Base-by-base conservation (phyloP, 2,329 filamentous ascomycete species). In the Aureobasidium sp. region DNA sequence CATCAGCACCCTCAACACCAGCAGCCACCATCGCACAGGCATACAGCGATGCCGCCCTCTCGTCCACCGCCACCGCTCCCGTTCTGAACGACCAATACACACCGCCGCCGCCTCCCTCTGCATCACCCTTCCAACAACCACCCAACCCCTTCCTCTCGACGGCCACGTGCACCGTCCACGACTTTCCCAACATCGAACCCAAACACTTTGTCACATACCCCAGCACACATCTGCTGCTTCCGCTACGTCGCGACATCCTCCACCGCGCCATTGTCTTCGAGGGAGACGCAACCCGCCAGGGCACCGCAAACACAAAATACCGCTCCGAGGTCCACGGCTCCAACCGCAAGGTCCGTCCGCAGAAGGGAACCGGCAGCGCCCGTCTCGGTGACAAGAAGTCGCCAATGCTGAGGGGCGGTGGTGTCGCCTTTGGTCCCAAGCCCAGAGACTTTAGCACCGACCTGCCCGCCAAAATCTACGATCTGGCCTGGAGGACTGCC, bases 191-290 rank as follows among this genome's bases (percentile, higher is more conserved):
- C 12, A 86, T 97, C 76, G 91, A 97, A 75, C 94, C 94, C 27
- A 79, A 86, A 53, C 81, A 85, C 56, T 88, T 95, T 74, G 85
- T 90, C 72, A 77, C 84, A 70, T 97, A 92, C 80, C 87, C 89
- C 44, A 80, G 86, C 64, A 88, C 89, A 70, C 91, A 97, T 75
- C 88, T 99, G 48, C 80, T 89, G 72, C 84, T 97, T 37, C 94
- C 94, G 2, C 82, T 96, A 51, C 89, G 94, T 64, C 87, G 88
- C 73, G 94, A 99, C 75, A 86, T 99, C 67, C 86, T 99, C 60
- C 93, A 99, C 78, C 86, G 90, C 66, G 94, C 94, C 63, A 85
- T 99, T 63, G 79, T 96, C 68, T 97, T 88, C 81, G 94, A 99
- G 78, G 94, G 90, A 68, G 93, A 97, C 78, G 84, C 81, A 71